Base-by-base conservation (phyloP, 345 rosid genomes). In the Pistacia integerrima region DNA sequence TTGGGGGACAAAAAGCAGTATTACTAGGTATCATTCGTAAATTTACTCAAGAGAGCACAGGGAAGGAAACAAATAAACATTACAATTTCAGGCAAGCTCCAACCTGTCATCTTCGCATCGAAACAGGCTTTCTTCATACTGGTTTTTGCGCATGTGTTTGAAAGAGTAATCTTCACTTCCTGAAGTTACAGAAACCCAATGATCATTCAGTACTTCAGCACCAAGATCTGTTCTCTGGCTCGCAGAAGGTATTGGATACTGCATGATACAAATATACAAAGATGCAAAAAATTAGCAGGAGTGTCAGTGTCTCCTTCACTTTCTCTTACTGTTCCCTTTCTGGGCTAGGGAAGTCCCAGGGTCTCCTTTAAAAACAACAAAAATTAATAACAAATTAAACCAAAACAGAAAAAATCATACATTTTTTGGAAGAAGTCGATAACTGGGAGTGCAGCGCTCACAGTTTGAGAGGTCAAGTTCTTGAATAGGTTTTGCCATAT, bases 121-220 rank as follows among this genome's bases (percentile, higher is more conserved):
- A 76, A 96, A 96, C 72, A 96, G 86, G 84, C 97, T 92, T 85
- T 96, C 99, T 87, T 93, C 99, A 77, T 96, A 96, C 81, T 93
- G 99, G 81, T 96, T 96, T 87, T 93, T 96, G 63, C 97, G 94
- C 99, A 93, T 93, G 85, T 96, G 99, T 79, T 93, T 96, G 72
- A 96, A 96, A 62, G 99, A 93, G 91, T 96, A 96, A 84, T 96
- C 99, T 84, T 93, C 99, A 88, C 99, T 96, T 78, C 99, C 99
- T 72, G 98, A 96, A 76, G 99, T 93, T 58, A 96, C 97, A 44
- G 99, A 93, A 65, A 93, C 98, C 99, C 98, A 96, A 85, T 91
- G 87, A 78, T 96, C 97, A 86, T 96, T 96, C 81, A 96, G 88
- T 63, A 96, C 97, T 82, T 85, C 87, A 81, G 82, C 85, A 75